Base-by-base conservation (phyloP, 306 rosid genomes). In the Senna tora region DNA sequence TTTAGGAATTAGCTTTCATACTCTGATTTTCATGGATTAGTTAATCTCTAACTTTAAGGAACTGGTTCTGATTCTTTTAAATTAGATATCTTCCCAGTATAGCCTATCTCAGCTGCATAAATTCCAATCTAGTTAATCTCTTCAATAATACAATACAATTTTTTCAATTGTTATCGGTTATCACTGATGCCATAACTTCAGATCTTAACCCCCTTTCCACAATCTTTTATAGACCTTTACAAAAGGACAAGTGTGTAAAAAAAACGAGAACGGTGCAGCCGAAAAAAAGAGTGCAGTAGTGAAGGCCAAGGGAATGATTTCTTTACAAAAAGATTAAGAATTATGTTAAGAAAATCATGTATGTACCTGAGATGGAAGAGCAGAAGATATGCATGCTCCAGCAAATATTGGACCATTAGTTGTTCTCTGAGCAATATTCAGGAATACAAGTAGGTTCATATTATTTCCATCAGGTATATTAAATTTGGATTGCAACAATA, bases 391-490 rank as follows among this genome's bases (percentile, higher is more conserved):
- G 88, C 93, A 85, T 21, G 97, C 85, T 77, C 93, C 98, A 34
- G 97, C 90, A 87, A 93, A 93, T 81, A 93, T 81, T 58, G 96
- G 97, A 63, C 98, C 93, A 33, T 58, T 75, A 73, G 89, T 83
- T 80, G 73, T 87, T 77, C 75, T 77, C 98, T 93, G 92, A 69
- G 58, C 9, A 75, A 77, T 52, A 62, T 56, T 68, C 41, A 55
- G 16, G 25, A 74, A 46, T 10, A 64, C 51, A 58, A 50, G 21
- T 47, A 69, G n/a, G 72, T 64, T 63, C 71, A 57, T 55, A 67
- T 42, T 51, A 63, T 25, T 42, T 79, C 51, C 59, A 69, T 47
- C 69, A 25, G 15, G 57, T 56, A 72, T 65, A 17, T 47, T 15
- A 39, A 53, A 20, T 47, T 49, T 32, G 32, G 65, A 46, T 65